Evolutionary conservation across 495 filamentous ascomycete genomes (phyloP).

Genomic region (Podospora pseudoanserina): DNA sequence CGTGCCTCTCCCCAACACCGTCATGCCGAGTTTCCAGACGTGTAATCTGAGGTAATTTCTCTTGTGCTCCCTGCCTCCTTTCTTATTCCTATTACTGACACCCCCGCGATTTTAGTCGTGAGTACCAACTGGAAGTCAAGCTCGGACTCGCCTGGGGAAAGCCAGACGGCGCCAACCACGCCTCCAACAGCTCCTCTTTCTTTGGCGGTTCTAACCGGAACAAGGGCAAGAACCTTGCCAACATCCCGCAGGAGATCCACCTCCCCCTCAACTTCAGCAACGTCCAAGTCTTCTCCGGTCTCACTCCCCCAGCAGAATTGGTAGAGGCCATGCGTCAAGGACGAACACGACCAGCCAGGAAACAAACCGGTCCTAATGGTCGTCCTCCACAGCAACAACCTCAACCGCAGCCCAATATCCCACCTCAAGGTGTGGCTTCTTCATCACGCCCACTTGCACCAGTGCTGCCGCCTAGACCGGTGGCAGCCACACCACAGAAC

Average conservation of each 20-base stretch:
- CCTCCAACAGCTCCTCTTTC: conserved; percentile 7
- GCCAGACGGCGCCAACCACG: conserved; percentile 14
- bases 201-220: conserved; percentile 10
- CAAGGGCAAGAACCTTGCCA: conserved; percentile 25
- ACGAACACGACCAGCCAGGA: conserved; percentile 15
- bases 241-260: conserved; percentile 63
- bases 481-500: conserved; percentile 15
- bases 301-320: conserved; percentile 73
- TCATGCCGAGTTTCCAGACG: conserved; percentile 80
- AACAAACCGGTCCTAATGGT: conserved; percentile 5
- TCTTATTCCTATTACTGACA: not conserved
- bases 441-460: conserved; percentile 16
- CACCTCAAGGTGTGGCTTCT: not conserved
- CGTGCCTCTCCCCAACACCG: conserved; percentile 69
- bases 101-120: conserved; percentile 41
- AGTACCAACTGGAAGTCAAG: conserved; percentile 77
- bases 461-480: conserved; percentile 23
- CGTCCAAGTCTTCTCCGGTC: conserved; percentile 83
- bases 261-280: conserved; percentile 70
- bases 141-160: conserved; percentile 63
- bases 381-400: conserved; percentile 7
- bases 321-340: conserved; percentile 60
- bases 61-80: not conserved
- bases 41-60: conserved; percentile 68
- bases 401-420: conserved; percentile 9